Conservation (phyloP, 2,329 filamentous ascomycete species). For the Monosporascus sp. region DNA sequence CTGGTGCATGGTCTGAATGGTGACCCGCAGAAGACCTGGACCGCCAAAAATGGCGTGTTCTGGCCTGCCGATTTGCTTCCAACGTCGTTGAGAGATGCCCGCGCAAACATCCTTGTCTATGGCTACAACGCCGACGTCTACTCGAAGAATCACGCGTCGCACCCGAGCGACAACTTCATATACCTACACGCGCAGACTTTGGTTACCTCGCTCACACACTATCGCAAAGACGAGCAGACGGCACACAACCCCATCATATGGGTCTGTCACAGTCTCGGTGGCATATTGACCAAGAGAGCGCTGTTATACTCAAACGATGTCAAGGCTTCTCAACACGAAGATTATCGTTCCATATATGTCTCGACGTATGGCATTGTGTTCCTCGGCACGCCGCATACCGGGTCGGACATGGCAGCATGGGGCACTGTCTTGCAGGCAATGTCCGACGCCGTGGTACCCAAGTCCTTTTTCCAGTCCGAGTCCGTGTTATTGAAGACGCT, state of each 20-base stretch:
- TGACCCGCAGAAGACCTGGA: slow-evolving; percentile 59
- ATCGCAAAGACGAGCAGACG: slow-evolving; percentile 53
- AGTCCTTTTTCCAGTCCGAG: slow-evolving; percentile 61
- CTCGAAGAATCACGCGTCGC: slow-evolving; percentile 41
- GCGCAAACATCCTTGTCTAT: slow-evolving; percentile 63
- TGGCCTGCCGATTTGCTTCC: slow-evolving; percentile 68
- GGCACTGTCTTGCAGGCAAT: slow-evolving; percentile 62
- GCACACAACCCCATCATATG: slow-evolving; percentile 65
- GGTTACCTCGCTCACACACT: slow-evolving; percentile 55
- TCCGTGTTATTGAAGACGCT: slow-evolving; percentile 63
- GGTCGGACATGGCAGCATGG: slow-evolving; percentile 64
- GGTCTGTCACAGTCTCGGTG: slow-evolving; percentile 69
- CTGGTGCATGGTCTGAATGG: slow-evolving; percentile 69
- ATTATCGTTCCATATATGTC: slow-evolving; percentile 63
- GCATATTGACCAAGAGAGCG: slow-evolving; percentile 65
- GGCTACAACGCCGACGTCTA: slow-evolving; percentile 68
- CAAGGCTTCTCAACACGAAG: slow-evolving; percentile 52
- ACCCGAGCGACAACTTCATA: slow-evolving; percentile 60
- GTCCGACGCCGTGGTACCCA: slow-evolving; percentile 59
- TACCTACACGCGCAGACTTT: slow-evolving; percentile 67
- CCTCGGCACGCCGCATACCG: slow-evolving; percentile 69
- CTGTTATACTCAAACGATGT: slow-evolving; percentile 62
- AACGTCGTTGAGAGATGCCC: slow-evolving; percentile 46
- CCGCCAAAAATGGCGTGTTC: slow-evolving; percentile 50
- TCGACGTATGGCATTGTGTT: slow-evolving; percentile 75